These are phyloP conservation scores for Dioscorea dumetorum DNA, from an alignment of 106 monocot species.

Conservation along the genomic window DNA sequence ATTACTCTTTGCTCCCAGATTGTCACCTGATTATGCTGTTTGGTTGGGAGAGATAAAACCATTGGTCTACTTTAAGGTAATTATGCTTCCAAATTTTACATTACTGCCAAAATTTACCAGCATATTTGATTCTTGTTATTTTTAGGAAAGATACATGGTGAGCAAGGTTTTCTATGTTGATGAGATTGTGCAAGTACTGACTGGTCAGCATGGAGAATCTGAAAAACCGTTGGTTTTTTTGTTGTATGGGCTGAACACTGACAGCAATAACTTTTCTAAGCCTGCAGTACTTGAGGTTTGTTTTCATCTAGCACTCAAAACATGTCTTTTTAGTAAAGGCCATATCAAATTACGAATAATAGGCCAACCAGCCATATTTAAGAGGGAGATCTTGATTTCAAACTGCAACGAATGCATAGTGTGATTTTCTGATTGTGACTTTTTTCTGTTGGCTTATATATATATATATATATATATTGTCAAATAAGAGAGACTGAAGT, in stretches of 20 bases:
- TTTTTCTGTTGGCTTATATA: no score
- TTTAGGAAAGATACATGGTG: constrained; percentile 87
- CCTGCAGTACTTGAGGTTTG: constrained; percentile 82
- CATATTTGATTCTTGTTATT: not conserved
- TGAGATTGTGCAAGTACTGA: constrained; percentile 63
- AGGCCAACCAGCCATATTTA: no score
- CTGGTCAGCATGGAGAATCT: constrained; percentile 23
- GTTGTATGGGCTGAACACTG: constrained; percentile 83
- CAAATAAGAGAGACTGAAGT: no score
- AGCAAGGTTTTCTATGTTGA: constrained; percentile 78
- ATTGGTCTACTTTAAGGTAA: constrained; percentile 65
- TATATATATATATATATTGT: no score
- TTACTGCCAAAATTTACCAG: no score
- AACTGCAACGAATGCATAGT: no score
- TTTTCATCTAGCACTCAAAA: not conserved
- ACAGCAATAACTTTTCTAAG: constrained; percentile 80
- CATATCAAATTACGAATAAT: no score
- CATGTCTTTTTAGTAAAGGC: no score
- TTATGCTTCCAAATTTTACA: not conserved
- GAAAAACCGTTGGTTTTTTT: constrained; percentile 72
- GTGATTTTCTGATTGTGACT: no score
- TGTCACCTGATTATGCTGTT: constrained; percentile 93
- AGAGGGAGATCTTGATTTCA: no score
- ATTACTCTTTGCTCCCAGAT: constrained; percentile 78
- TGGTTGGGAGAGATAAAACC: constrained; percentile 96